phyloP scores from a whole-genome alignment of 129 eudicot species.

The Lonicera japonica region DNA sequence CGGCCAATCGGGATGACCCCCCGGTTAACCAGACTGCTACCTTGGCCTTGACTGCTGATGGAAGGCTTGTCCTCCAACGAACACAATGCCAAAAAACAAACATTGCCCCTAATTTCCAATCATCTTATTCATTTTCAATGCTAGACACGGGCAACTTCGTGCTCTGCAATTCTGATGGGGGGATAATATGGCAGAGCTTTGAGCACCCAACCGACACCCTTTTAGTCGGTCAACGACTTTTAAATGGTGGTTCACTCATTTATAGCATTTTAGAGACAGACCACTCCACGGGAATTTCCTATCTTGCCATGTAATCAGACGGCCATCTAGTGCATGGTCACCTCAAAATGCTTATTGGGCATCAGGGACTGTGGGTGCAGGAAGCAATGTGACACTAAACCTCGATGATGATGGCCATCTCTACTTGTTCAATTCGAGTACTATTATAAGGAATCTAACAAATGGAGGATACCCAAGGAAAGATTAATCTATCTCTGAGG shows the following conservation, averaged over 20 bases:
- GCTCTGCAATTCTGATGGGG: background rate
- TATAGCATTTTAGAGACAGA: background rate
- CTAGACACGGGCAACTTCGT: conserved; percentile 10
- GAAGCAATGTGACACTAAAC: conserved; percentile 28
- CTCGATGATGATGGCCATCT: conserved; percentile 34
- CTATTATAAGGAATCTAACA: conserved; percentile 14
- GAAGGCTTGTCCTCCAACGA: conserved; percentile 17
- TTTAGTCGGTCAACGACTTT: background rate
- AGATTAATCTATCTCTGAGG: conserved; percentile 21
- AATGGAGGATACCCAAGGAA: conserved; percentile 11
- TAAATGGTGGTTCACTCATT: too few species aligned
- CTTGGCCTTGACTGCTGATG: conserved; percentile 14
- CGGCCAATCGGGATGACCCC: conserved; percentile 22
- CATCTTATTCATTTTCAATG: background rate
- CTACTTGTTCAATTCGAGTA: conserved; percentile 21
- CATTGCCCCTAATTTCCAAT: background rate
- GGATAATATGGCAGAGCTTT: conserved; percentile 23
- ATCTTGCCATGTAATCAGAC: conserved; percentile 38
- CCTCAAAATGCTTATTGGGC: conserved; percentile 13
- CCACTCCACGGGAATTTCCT: conserved; percentile 22
- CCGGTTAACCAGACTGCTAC: conserved; percentile 2
- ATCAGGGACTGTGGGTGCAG: background rate
- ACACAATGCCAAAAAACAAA: conserved; percentile 1
- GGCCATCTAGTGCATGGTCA: conserved; percentile 34
- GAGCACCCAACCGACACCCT: conserved; percentile 22